phyloP scores from a whole-genome alignment of 768 basidiomycete genomes.

The Boletus fagicola region DNA sequence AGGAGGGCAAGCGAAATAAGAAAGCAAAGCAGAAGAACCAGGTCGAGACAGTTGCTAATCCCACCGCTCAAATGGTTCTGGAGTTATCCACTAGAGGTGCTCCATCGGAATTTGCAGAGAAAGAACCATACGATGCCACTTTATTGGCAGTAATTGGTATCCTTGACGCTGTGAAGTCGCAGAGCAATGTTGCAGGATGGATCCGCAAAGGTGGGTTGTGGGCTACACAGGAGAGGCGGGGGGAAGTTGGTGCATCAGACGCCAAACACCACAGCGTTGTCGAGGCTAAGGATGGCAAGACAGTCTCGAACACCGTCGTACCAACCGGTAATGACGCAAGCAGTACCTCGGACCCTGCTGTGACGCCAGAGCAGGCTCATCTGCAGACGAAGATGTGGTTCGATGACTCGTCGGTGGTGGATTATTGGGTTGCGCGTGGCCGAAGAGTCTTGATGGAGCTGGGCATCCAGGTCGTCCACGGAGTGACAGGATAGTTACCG shows the following conservation, averaged over 20 bases:
- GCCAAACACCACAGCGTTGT: not conserved
- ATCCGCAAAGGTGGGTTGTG: slow-evolving; percentile 53
- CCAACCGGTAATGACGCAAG: slow-evolving; percentile 17
- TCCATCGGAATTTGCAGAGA: slow-evolving; percentile 3
- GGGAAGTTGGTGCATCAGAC: not conserved
- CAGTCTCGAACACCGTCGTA: not conserved
- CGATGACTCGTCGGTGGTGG: slow-evolving; percentile 39
- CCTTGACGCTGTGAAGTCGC: slow-evolving; percentile 53
- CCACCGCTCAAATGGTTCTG: not conserved
- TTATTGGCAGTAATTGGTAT: slow-evolving; percentile 65
- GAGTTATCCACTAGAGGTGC: not conserved
- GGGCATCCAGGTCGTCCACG: slow-evolving; percentile 46
- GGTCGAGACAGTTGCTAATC: not conserved
- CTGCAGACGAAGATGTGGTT: slow-evolving; percentile 47
- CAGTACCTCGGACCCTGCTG: slow-evolving; percentile 7
- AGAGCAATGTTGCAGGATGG: slow-evolving; percentile 70
- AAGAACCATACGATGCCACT: slow-evolving; percentile 46
- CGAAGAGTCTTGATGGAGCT: slow-evolving; percentile 47
- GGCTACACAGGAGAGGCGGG: slow-evolving; percentile 9
- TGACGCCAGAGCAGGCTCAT: slow-evolving; percentile 6
- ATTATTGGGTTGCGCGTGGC: slow-evolving; percentile 54
- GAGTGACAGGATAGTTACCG: slow-evolving; percentile 32
- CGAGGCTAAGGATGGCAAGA: not conserved
- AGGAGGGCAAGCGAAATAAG: slow-evolving; percentile 5
- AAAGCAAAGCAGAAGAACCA: slow-evolving; percentile 4